phyloP scores from a whole-genome alignment of 192 early-diverging fungal species.

The Rhizoclosmatium globosum region DNA sequence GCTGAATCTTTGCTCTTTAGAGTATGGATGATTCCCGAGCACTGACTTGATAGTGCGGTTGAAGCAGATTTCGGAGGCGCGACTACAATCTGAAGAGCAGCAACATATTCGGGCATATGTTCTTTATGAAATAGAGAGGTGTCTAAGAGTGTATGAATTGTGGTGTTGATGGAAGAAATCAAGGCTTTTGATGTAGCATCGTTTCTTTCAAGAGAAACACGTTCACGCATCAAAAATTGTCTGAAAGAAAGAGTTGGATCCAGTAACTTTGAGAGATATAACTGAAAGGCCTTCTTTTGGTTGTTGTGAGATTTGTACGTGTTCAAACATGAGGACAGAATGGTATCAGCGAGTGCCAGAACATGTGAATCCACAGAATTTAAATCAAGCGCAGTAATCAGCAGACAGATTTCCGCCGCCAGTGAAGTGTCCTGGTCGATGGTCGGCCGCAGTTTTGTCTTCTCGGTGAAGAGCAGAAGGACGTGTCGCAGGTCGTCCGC shows the following conservation, averaged over 20 bases:
- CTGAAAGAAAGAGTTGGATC: background rate
- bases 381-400: background rate
- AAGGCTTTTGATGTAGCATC: background rate
- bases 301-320: background rate
- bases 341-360: background rate
- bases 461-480: background rate
- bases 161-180: background rate
- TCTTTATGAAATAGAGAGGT: constrained; percentile 23
- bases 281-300: constrained; percentile 12
- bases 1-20: background rate
- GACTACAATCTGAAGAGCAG: constrained; percentile 1
- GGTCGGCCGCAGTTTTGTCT: background rate
- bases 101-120: constrained; percentile 6
- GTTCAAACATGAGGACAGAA: background rate
- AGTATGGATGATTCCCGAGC: background rate
- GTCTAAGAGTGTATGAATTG: background rate
- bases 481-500: no score
- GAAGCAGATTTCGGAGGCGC: background rate
- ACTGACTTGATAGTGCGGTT: background rate
- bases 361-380: background rate
- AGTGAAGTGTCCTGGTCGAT: background rate
- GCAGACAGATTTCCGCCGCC: background rate
- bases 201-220: no score
- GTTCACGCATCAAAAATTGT: background rate
- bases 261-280: background rate